These are phyloP conservation scores for Gillenia trifoliata DNA, from an alignment of 306 rosid genomes.

Conservation along the genomic window DNA sequence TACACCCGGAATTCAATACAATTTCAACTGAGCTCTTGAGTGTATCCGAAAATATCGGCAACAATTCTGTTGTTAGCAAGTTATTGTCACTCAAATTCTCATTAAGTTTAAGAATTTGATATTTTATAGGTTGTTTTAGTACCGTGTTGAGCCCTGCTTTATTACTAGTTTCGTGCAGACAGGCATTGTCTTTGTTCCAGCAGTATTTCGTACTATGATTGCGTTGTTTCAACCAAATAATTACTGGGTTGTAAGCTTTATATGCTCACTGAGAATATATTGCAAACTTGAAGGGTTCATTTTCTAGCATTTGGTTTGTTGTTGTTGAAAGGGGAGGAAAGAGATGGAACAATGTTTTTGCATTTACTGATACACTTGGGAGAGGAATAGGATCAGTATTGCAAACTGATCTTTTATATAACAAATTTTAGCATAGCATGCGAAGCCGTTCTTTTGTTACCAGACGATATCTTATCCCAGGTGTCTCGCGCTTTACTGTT, in stretches of 20 bases:
- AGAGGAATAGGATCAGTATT: constrained; percentile 51
- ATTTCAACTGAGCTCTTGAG: neutral
- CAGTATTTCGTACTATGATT: too few relatives aligned
- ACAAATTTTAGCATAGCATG: neutral
- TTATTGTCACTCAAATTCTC: neutral
- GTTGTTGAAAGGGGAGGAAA: constrained; percentile 46
- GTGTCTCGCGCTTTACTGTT: neutral
- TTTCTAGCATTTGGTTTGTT: neutral
- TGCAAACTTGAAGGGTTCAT: constrained; percentile 7
- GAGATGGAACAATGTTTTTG: constrained; percentile 47
- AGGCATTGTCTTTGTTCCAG: neutral
- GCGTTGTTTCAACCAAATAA: neutral
- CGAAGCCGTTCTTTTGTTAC: neutral
- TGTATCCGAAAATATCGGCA: neutral
- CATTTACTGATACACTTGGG: constrained; percentile 55
- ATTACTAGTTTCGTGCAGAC: neutral
- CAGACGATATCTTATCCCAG: neutral
- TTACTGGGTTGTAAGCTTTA: neutral
- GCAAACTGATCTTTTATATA: neutral
- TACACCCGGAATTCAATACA: neutral
- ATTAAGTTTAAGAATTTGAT: neutral
- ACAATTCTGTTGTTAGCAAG: neutral
- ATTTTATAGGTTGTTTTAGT: neutral
- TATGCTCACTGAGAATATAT: neutral
- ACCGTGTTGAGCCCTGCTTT: neutral